A percentile compares a stretch with the other conserved stretches of the same genome.
phyloP scores from a whole-genome alignment of 2,329 filamentous ascomycete species.

The Alternaria infectoria region DNA sequence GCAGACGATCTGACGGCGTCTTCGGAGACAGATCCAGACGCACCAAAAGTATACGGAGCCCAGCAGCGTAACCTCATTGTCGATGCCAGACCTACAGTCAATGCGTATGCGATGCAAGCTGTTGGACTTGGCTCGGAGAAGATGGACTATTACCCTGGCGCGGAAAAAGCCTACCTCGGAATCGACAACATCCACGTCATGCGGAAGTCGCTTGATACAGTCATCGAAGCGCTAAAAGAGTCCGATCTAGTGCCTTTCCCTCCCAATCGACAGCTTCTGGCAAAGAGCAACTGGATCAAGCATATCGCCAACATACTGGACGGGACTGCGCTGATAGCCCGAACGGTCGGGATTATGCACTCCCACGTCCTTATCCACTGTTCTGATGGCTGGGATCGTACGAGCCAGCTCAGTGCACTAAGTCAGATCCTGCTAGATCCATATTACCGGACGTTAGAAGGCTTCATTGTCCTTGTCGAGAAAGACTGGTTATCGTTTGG shows the following conservation, averaged over 20 bases:
- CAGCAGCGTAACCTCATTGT: conserved; percentile 95
- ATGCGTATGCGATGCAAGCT: conserved; percentile 92
- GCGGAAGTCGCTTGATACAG: conserved; percentile 85
- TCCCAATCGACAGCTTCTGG: conserved; percentile 79
- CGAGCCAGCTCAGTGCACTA: conserved; percentile 89
- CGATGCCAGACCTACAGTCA: conserved; percentile 91
- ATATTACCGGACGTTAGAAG: conserved; percentile 91
- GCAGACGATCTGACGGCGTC: conserved; percentile 40
- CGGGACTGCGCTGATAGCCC: conserved; percentile 81
- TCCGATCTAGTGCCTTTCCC: conserved; percentile 84
- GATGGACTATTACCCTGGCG: conserved; percentile 95
- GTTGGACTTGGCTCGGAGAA: conserved; percentile 94
- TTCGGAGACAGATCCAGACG: conserved; percentile 44
- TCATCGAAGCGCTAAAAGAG: conserved; percentile 90
- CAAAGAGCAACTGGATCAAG: conserved; percentile 87
- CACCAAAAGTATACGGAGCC: conserved; percentile 75
- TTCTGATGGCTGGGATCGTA: conserved; percentile 98
- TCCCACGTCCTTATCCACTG: conserved; percentile 97
- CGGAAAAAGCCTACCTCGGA: conserved; percentile 87
- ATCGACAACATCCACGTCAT: conserved; percentile 99
- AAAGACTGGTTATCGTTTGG: conserved; percentile 99
- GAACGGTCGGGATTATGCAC: conserved; percentile 88
- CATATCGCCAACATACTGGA: conserved; percentile 86
- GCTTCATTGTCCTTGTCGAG: conserved; percentile 92
- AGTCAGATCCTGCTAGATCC: conserved; percentile 94